Evolutionary conservation across 169 alveolate species (phyloP).

Genomic region (Amoebophrya sp.): DNA sequence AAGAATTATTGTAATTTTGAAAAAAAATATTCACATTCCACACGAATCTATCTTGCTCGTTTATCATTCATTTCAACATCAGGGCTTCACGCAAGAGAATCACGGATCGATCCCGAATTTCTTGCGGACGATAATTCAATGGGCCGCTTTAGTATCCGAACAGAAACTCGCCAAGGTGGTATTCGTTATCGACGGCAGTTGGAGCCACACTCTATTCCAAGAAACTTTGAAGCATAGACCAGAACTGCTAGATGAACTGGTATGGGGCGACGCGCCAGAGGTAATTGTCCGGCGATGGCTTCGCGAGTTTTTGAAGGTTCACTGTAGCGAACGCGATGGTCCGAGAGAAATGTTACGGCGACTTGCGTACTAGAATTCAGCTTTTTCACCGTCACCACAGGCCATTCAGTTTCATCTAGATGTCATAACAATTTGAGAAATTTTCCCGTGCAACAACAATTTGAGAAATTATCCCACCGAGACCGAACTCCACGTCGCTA

Average conservation of each 20-base stretch:
- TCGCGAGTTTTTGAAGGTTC: background rate
- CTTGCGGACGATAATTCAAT: background rate
- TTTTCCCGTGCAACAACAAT: too few species aligned
- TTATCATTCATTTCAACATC: too few species aligned
- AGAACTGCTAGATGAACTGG: background rate
- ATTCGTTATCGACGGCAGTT: background rate
- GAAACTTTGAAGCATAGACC: background rate
- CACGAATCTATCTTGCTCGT: too few species aligned
- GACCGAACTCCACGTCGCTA: background rate
- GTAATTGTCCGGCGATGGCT: background rate
- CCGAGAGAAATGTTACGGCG: too few species aligned
- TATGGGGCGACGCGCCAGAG: conserved; percentile 19
- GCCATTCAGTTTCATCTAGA: too few species aligned
- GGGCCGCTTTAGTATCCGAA: background rate
- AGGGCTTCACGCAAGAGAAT: conserved; percentile 8
- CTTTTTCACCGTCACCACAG: too few species aligned
- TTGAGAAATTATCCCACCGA: background rate
- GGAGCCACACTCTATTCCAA: background rate
- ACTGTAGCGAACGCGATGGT: too few species aligned
- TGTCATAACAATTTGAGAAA: too few species aligned
- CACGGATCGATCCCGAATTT: background rate
- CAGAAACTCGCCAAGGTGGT: background rate
- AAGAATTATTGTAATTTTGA: too few species aligned
- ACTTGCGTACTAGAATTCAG: too few species aligned
- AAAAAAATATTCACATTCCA: too few species aligned